Evolutionary conservation across 495 filamentous ascomycete species (phyloP).

Genomic region (Neurospora tetrasperma): DNA sequence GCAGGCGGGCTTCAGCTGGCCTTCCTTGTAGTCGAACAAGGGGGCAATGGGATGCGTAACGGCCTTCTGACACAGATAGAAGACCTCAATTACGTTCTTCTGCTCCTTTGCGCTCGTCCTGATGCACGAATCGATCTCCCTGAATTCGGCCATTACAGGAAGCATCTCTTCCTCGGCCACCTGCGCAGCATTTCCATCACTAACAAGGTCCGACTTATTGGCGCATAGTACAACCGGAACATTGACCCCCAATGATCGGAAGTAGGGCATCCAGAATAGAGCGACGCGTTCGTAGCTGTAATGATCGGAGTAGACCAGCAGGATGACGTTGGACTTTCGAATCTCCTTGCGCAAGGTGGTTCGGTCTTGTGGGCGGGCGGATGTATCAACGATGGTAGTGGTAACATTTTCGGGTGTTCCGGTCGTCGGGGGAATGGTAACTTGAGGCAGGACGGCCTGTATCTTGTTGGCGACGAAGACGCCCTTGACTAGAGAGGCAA

Average conservation of each 20-base stretch:
- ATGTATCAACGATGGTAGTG: constrained; percentile 93
- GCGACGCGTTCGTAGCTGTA: constrained; percentile 98
- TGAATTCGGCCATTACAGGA: constrained; percentile 96
- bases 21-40: constrained; percentile 90
- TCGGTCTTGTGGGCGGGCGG: constrained; percentile 85
- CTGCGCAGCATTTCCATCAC: constrained; percentile 53
- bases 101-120: constrained; percentile 89
- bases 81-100: constrained; percentile 91
- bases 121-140: constrained; percentile 97
- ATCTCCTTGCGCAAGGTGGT: constrained; percentile 84
- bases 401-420: constrained; percentile 91
- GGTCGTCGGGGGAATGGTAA: constrained; percentile 81
- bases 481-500: constrained; percentile 81
- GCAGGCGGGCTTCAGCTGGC: constrained; percentile 76
- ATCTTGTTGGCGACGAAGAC: constrained; percentile 90
- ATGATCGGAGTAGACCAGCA: constrained; percentile 95
- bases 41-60: constrained; percentile 96
- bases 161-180: constrained; percentile 96
- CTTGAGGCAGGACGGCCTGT: constrained; percentile 83
- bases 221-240: constrained; percentile 96
- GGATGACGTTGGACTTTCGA: constrained; percentile 89
- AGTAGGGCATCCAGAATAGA: constrained; percentile 95
- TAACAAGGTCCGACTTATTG: constrained; percentile 83
- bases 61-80: constrained; percentile 97
- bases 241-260: constrained; percentile 92